These are phyloP conservation scores for Pseudocercospora cruenta DNA, from an alignment of 2,329 filamentous ascomycete species.

Conservation along the genomic window DNA sequence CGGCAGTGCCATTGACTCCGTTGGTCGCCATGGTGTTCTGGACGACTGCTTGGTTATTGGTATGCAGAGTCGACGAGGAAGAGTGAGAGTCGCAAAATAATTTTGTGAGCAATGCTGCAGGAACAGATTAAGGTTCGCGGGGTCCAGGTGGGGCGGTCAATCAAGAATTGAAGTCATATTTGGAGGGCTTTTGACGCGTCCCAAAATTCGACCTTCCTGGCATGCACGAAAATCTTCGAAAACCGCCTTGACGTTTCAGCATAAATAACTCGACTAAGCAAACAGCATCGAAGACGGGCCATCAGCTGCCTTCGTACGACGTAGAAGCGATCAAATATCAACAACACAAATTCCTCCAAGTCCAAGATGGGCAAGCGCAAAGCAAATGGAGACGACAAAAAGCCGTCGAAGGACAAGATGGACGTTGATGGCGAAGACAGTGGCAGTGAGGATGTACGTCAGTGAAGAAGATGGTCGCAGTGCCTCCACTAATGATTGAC, in stretches of 20 bases:
- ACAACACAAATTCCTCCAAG: background rate
- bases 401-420: conserved; percentile 49
- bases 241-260: too few relatives aligned
- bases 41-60: background rate
- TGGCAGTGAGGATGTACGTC: conserved; percentile 39
- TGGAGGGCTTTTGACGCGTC: background rate
- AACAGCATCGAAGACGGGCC: background rate
- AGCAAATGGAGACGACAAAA: conserved; percentile 51
- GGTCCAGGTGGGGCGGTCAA: background rate
- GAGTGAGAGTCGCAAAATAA: background rate
- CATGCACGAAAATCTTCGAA: background rate
- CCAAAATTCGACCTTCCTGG: background rate
- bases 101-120: background rate
- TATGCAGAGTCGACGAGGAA: background rate
- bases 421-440: conserved; percentile 41
- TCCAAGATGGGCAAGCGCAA: conserved; percentile 57
- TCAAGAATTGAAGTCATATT: background rate
- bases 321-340: background rate
- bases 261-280: background rate
- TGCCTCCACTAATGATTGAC: conserved; percentile 12
- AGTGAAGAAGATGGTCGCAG: background rate
- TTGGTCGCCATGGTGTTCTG: conserved; percentile 32
- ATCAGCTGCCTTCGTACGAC: background rate
- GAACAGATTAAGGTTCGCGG: background rate
- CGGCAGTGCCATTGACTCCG: conserved; percentile 35